Evolutionary conservation across 2,329 filamentous ascomycete species (phyloP), one percentile per base, ranked within the genome.

Genomic region (Exophiala bonariae): DNA sequence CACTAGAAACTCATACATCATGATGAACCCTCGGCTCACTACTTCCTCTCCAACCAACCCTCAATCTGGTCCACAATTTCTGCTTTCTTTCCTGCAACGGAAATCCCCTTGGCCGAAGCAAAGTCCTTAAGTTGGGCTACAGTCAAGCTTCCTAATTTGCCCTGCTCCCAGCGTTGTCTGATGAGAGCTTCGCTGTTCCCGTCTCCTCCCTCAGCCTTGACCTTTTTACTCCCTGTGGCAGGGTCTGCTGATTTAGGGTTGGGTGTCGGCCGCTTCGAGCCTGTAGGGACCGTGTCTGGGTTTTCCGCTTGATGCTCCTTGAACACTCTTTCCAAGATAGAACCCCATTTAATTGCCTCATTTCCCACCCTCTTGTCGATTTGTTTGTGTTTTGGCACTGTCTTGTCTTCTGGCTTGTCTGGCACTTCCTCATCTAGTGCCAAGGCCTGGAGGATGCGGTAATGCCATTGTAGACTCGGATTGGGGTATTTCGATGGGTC

Each of bases 391-490:
- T 87, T 89, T 1, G 93, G 93, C 11, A 88, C 65, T 0, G 93
- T 97, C 55, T 86, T 84, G 63, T 99, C 93, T 40, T 85, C 79
- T 2, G 80, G 75, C 36, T 78, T 70, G 16, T 87, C 85, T 0
- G 91, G 91, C 1, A 95, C 72, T 57, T 96, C 91, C 64, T 99
- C 93, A 28, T 96, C 91, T 1, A 99, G 76, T 0, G 93, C 93
- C 47, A 96, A 78, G 5, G 88, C 86, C 68, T 99, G 93, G 1
- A 99, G 73, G 36, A 99, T 95, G 52, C 83, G 85, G 74, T 97
- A 99, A 71, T 97, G 93, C 91, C 92, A 99, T 69, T 99, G 93
- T 18, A 99, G 75, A 7, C 87, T 80, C 63, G 91, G 90, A 53
- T 99, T 99, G 0, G 93, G 89, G 61, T 96, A 97, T 61, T 86